phyloP scores from a whole-genome alignment of 2,329 filamentous ascomycete species.

The Rhinocladiella similis region DNA sequence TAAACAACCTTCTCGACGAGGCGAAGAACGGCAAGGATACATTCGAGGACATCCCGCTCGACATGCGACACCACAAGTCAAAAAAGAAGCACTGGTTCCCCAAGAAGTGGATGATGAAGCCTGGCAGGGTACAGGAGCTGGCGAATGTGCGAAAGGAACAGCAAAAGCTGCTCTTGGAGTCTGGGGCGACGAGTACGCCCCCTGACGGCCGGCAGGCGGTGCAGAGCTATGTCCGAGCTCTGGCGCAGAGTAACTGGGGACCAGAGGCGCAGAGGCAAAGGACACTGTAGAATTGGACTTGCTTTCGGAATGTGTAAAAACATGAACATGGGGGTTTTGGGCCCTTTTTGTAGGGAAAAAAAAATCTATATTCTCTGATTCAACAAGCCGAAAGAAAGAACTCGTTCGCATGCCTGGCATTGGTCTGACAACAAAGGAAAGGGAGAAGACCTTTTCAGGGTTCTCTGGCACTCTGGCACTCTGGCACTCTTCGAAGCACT shows the following conservation, averaged over 20 bases:
- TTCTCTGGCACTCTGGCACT: neutral
- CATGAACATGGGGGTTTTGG: neutral
- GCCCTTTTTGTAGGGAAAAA: neutral
- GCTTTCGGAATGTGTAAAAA: neutral
- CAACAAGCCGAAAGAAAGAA: too few relatives aligned
- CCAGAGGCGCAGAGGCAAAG: slow-evolving; percentile 3
- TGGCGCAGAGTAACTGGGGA: neutral
- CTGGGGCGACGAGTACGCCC: slow-evolving; percentile 12
- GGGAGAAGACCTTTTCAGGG: too few relatives aligned
- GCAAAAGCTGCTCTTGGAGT: slow-evolving; percentile 56
- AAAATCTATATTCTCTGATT: too few relatives aligned
- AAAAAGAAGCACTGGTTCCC: slow-evolving; percentile 73
- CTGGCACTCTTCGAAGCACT: neutral
- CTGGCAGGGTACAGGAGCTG: slow-evolving; percentile 14
- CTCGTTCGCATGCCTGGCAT: neutral
- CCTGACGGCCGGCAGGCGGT: slow-evolving; percentile 30
- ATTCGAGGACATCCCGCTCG: slow-evolving; percentile 86
- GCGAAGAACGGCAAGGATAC: slow-evolving; percentile 77
- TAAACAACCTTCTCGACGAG: slow-evolving; percentile 70
- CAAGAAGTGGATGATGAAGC: slow-evolving; percentile 75
- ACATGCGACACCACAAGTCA: slow-evolving; percentile 78
- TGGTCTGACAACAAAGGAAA: neutral
- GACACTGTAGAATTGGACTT: slow-evolving; percentile 10
- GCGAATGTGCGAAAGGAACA: slow-evolving; percentile 51
- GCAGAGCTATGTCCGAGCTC: slow-evolving; percentile 20